Evolutionary conservation across 257 asterid species (phyloP).

Genomic region (Catharanthus roseus): DNA sequence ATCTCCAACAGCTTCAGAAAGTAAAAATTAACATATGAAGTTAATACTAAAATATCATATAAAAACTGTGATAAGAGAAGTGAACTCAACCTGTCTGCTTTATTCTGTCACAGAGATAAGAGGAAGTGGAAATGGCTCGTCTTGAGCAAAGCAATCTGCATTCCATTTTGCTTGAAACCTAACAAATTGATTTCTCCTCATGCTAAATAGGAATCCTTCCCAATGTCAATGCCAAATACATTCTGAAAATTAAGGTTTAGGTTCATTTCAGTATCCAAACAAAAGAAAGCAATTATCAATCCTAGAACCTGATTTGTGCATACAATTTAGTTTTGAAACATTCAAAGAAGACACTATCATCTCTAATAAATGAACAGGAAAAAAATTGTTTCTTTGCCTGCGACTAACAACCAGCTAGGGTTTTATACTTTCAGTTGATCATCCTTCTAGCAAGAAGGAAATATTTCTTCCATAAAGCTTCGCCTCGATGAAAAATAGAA

Average conservation of each 20-base stretch:
- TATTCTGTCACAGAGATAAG: slow-evolving; percentile 47
- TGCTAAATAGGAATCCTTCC: not conserved
- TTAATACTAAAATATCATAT: not conserved
- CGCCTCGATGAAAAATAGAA: no score
- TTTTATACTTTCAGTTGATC: not conserved
- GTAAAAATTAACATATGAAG: not conserved
- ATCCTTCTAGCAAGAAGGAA: not conserved
- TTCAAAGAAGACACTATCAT: no score
- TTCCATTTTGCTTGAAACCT: slow-evolving; percentile 13
- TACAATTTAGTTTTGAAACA: no score
- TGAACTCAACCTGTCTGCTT: slow-evolving; percentile 67
- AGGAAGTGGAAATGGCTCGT: slow-evolving; percentile 49
- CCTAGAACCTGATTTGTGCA: not conserved
- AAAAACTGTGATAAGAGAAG: not conserved
- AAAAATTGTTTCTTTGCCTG: no score
- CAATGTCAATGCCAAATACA: not conserved
- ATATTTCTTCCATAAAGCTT: no score
- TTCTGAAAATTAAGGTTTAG: not conserved
- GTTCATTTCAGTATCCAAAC: not conserved
- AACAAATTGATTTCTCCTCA: not conserved
- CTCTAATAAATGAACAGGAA: no score
- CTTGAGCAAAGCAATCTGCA: slow-evolving; percentile 23
- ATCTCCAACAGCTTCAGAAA: not conserved
- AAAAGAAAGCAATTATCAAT: no score
- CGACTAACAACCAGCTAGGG: no score